Base-by-base conservation (phyloP, 2,329 filamentous ascomycete genomes). In the Dryadomyces quercus-mongolicae region DNA sequence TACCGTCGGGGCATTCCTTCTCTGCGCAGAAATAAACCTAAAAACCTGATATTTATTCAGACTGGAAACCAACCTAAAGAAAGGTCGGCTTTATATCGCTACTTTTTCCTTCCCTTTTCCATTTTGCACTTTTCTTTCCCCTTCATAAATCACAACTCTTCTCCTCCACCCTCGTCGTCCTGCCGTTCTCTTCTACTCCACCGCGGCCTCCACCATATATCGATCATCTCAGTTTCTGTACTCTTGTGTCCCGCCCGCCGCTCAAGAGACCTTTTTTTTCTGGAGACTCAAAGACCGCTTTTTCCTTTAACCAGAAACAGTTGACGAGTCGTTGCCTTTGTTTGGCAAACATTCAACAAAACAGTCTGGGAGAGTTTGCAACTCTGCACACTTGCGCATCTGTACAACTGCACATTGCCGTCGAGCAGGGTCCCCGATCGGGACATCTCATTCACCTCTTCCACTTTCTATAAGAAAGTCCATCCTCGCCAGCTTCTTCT, bases 21-120 rank as follows among this genome's bases (percentile, higher is more conserved):
- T 50, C 48, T 50, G 38, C 40, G 38, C 20, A 50, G 48, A 50
- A 50, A 50, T 40, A 40, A 40, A 12, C 36, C 36, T 31, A 42
- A 48, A 42, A 48, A 3, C 51, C 45, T 48, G 43, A 22, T 40
- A 46, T 52, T 40, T 36, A 52, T 52, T 52, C 54, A 40, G 10
- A 40, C 36, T 16, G 10, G 36, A 13, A 16, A 16, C 15, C 10
- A 40, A 25, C 52, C 18, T 18, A 44, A n/a, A 44, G n/a, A 44
- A 44, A n/a, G 21, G 18, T 48, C 21, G 18, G 45, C 45, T 15
- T 25, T 25, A 15, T 48, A 25, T 48, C 21, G 21, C 21, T 25
- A 15, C 21, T 34, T 18, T 44, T 44, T 44, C 42, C 21, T n/a
- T 25, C 45, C 45, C 20, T 22, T 18, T 15, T 22, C 45, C 45